phyloP scores from a whole-genome alignment of 2,329 filamentous ascomycete genomes.

The Esteya vermicola region DNA sequence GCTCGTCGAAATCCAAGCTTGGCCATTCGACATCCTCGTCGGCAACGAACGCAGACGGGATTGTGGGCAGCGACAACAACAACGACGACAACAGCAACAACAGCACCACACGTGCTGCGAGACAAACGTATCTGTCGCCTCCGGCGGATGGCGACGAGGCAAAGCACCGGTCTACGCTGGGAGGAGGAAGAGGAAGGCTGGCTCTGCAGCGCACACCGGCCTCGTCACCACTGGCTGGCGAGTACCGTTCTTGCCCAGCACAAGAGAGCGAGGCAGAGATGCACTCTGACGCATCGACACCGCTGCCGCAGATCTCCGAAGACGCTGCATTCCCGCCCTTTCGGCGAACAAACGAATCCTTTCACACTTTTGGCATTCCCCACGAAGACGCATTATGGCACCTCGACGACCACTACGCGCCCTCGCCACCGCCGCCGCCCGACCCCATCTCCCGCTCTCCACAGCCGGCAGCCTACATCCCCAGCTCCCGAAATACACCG shows the following conservation, averaged over 20 bases:
- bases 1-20: conserved; percentile 9
- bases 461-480: conserved; percentile 7
- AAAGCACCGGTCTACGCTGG: no score
- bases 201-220: not conserved
- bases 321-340: not conserved
- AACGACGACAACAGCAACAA: conserved; percentile 5
- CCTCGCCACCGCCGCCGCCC: not conserved
- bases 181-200: no score
- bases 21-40: not conserved
- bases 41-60: not conserved
- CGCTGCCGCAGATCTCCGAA: conserved; percentile 11
- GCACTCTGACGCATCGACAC: conserved; percentile 5
- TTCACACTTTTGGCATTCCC: conserved; percentile 2
- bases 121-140: not conserved
- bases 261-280: conserved; percentile 2
- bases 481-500: conserved; percentile 6
- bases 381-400: conserved; percentile 15
- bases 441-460: no score
- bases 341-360: not conserved
- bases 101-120: not conserved
- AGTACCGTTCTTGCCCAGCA: no score
- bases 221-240: not conserved
- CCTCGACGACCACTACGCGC: conserved; percentile 13
- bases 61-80: conserved; percentile 1
- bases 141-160: no score